These are phyloP conservation scores for Malassezia slooffiae DNA, from an alignment of 1,284 basidiomycete species.

Conservation along the genomic window DNA sequence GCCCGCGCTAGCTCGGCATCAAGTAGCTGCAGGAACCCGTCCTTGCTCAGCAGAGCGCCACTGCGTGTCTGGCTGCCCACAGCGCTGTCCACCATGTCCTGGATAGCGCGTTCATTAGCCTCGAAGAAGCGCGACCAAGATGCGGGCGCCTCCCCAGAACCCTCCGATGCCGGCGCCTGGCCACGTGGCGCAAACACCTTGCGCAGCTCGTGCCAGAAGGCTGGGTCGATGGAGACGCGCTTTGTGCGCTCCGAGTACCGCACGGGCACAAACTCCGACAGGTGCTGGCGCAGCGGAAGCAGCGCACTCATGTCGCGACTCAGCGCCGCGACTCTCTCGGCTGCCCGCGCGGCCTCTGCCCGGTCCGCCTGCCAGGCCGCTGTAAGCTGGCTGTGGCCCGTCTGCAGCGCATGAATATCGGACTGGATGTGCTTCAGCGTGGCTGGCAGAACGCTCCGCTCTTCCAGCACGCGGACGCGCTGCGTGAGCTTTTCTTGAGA, in stretches of 20 bases:
- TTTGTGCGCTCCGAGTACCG: conserved; percentile 40
- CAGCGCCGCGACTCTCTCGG: conserved; percentile 2
- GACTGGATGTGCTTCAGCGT: not conserved
- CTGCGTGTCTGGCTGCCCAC: not conserved
- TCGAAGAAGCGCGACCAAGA: conserved; percentile 5
- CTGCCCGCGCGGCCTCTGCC: no score
- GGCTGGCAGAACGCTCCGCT: not conserved
- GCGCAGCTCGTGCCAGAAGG: conserved; percentile 50
- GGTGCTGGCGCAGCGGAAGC: not conserved
- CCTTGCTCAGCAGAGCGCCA: conserved; percentile 4
- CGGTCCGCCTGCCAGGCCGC: no score
- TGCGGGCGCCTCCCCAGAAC: not conserved
- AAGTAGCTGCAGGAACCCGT: conserved; percentile 26
- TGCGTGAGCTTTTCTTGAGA: not conserved
- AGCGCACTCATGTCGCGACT: conserved; percentile 1
- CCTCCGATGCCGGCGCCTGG: no score
- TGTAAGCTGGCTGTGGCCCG: no score
- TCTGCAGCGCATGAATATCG: no score
- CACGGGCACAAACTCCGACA: conserved; percentile 49
- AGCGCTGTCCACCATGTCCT: not conserved
- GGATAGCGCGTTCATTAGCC: conserved; percentile 3
- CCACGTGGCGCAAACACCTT: conserved; percentile 40
- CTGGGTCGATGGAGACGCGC: conserved; percentile 48
- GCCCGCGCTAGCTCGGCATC: conserved; percentile 41
- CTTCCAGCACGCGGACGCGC: conserved; percentile 2